phyloP scores from a whole-genome alignment of 2,329 filamentous ascomycete genomes.

The Penicillium sp. region DNA sequence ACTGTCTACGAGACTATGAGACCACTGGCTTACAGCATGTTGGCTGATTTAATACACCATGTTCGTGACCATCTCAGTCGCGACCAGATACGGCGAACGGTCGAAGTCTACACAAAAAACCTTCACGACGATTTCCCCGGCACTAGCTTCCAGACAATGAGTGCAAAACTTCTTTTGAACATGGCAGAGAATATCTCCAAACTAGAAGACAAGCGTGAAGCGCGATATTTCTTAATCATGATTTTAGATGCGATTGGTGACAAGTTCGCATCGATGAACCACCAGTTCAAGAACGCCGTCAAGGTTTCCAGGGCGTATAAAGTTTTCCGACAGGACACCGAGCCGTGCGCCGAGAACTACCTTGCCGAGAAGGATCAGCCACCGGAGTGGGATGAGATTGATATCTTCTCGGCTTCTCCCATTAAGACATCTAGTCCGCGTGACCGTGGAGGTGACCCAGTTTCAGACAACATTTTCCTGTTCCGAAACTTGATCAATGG shows the following conservation, averaged over 20 bases:
- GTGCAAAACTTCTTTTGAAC: constrained; percentile 91
- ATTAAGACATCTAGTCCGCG: constrained; percentile 93
- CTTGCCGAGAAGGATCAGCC: constrained; percentile 75
- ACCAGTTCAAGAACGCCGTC: constrained; percentile 89
- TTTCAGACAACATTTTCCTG: constrained; percentile 94
- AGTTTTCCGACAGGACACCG: constrained; percentile 65
- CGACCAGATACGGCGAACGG: constrained; percentile 90
- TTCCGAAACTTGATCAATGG: constrained; percentile 97
- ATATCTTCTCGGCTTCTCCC: constrained; percentile 93
- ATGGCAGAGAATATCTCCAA: constrained; percentile 98
- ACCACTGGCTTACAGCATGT: constrained; percentile 94
- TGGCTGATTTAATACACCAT: constrained; percentile 96
- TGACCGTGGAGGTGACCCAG: constrained; percentile 83
- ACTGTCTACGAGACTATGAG: constrained; percentile 97
- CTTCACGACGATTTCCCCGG: constrained; percentile 93
- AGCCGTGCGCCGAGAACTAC: constrained; percentile 71
- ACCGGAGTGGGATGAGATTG: constrained; percentile 96
- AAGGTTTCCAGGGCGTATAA: constrained; percentile 89
- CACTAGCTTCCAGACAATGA: constrained; percentile 99
- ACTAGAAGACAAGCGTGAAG: constrained; percentile 87
- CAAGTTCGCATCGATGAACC: constrained; percentile 97
- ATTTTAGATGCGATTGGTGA: constrained; percentile 97
- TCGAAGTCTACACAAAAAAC: constrained; percentile 96
- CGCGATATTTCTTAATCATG: constrained; percentile 92
- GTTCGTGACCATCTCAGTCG: constrained; percentile 84